Conservation (phyloP, 2,329 filamentous ascomycete genomes). For the Ilyonectria mors-panacis region DNA sequence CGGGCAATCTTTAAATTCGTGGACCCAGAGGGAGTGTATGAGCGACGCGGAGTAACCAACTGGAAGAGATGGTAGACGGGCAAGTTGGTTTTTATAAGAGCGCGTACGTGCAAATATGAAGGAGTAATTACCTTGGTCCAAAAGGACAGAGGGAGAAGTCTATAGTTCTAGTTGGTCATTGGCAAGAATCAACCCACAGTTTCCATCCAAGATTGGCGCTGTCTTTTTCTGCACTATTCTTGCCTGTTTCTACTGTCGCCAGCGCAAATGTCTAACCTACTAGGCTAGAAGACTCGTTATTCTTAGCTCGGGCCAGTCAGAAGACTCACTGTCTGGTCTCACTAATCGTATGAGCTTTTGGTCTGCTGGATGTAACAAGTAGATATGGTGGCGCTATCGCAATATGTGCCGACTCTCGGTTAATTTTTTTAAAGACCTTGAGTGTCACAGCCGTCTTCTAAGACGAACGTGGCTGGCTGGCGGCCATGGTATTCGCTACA, state of each 20-base stretch:
- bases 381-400: neutral
- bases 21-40: neutral
- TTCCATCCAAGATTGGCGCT: neutral
- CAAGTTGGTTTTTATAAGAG: neutral
- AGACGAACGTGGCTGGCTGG: neutral
- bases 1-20: neutral
- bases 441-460: neutral
- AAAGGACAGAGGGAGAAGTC: neutral
- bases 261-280: neutral
- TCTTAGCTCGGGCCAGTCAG: neutral
- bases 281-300: neutral
- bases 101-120: neutral
- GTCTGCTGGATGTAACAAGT: neutral
- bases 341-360: neutral
- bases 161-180: neutral
- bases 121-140: neutral
- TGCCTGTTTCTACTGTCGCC: neutral
- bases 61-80: neutral
- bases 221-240: neutral
- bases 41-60: neutral
- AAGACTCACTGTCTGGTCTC: neutral
- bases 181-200: neutral
- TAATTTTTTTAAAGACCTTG: neutral
- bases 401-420: neutral
- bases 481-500: neutral